Evolutionary conservation across 352 stramenopile species (phyloP), one percentile per base, ranked within the genome.

Genomic region (Blastocystis sp.): DNA sequence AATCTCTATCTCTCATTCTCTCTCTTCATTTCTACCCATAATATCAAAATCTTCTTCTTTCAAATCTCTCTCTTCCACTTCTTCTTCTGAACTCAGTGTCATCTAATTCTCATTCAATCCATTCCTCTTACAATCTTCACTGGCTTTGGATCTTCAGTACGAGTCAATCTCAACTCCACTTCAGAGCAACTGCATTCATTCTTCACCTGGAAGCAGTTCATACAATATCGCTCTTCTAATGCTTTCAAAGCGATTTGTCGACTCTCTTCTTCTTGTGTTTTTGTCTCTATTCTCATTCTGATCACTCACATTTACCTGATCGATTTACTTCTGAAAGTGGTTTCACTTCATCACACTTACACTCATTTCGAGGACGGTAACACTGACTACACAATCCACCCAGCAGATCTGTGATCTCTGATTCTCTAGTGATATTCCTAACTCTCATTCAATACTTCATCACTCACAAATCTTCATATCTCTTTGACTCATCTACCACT

Each of bases 11-110:
- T 14, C 6, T 73, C 61, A 73, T 39, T 14, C 24, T 39, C 9
- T 21, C 61, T 27, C 24, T 0, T 14, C n/a, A 27, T 39, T 12
- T 39, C 61, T n/a, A 73, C 61, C 9, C 61, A 73, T 73, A 39
- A 73, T 73, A n/a, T 73, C 24, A 39, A 39, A 73, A 29, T 73
- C 61, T 46, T 73, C 61, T n/a, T 73, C 61, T 11, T 37, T 11
- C 61, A 73, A 46, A 16, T 27, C 61, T 12, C 12, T 39, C 61
- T 9, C 24, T 27, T 11, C 12, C 24, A n/a, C 58, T 27, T 32
- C 58, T 16, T 24, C 58, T 12, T 39, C 58, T 27, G 19, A 12
- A 24, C 58, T 14, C 19, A 11, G 39, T 14, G 11, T 11, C 58
- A 67, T 14, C 58, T 0, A 12, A 12, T 14, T 11, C 0, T 14